A percentile compares a stretch with the other conserved stretches of the same genome.
These are phyloP conservation scores for Bisporella sp. DNA, from an alignment of 2,329 filamentous ascomycete genomes.

Conservation along the genomic window DNA sequence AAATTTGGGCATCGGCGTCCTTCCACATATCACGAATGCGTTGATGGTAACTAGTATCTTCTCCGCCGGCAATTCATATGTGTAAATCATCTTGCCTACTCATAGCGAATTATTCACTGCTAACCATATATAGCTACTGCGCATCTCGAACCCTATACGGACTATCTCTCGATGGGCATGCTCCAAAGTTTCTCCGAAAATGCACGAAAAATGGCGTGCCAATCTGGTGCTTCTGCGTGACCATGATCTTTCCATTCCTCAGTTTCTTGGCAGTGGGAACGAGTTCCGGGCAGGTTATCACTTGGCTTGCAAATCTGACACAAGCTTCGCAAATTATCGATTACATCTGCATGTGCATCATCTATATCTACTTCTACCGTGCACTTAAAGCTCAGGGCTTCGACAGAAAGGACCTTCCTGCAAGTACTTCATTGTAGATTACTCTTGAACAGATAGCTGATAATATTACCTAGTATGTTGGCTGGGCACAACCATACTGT, in stretches of 20 bases:
- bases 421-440: no score
- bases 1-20: conserved; percentile 53
- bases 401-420: conserved; percentile 53
- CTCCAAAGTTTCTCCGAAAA: conserved; percentile 51
- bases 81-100: conserved; percentile 20
- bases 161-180: conserved; percentile 59
- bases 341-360: conserved; percentile 60
- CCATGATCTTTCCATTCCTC: conserved; percentile 61
- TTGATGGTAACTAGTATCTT: conserved; percentile 56
- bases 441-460: no score
- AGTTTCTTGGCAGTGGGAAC: conserved; percentile 61
- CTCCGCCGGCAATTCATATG: conserved; percentile 53
- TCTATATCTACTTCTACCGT: conserved; percentile 64
- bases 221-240: conserved; percentile 57
- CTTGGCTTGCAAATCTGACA: conserved; percentile 43
- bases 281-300: conserved; percentile 32
- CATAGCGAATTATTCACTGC: not conserved
- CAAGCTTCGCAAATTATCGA: conserved; percentile 71
- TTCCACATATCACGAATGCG: conserved; percentile 63
- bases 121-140: conserved; percentile 37
- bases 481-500: conserved; percentile 53
- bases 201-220: conserved; percentile 54
- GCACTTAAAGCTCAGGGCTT: conserved; percentile 63
- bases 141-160: conserved; percentile 64
- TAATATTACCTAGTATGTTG: conserved; percentile 39